Evolutionary conservation across 179 eudicot genomes (phyloP).

Genomic region (Spergularia azorica): DNA sequence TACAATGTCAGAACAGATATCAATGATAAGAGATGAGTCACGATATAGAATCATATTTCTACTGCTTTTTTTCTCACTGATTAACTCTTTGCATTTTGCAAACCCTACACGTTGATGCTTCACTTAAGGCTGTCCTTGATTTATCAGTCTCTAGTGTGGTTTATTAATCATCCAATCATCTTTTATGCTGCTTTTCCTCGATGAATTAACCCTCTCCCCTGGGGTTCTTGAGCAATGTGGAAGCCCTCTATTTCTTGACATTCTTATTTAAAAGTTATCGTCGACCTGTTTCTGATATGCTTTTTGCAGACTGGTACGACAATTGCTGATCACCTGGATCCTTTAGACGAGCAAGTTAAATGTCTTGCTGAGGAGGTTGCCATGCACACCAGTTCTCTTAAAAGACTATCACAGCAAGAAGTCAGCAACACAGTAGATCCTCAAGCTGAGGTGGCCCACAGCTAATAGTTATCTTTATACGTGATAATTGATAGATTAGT

Average conservation of each 20-base stretch:
- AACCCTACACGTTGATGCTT: not conserved
- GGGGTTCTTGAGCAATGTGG: not conserved
- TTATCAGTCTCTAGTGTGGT: not conserved
- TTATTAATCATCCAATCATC: not conserved
- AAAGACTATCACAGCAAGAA: slow-evolving; percentile 48
- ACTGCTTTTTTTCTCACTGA: not conserved
- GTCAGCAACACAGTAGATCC: slow-evolving; percentile 44
- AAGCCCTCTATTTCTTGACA: not conserved
- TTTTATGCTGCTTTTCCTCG: not conserved
- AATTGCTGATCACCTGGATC: slow-evolving; percentile 56
- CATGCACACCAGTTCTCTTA: slow-evolving; percentile 48
- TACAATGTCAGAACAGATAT: too few species aligned
- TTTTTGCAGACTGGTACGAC: slow-evolving; percentile 53
- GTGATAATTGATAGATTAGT: not conserved
- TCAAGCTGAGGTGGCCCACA: slow-evolving; percentile 41
- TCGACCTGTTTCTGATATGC: not conserved
- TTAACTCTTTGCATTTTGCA: not conserved
- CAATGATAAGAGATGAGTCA: too few species aligned
- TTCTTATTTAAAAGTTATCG: not conserved
- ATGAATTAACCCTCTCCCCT: too few species aligned
- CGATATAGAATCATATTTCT: not conserved
- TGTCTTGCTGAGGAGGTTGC: slow-evolving; percentile 66
- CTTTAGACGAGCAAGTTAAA: slow-evolving; percentile 56
- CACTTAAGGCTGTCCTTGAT: not conserved
- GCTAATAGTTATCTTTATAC: not conserved